A percentile compares a stretch with the other conserved stretches of the same genome.
Conservation (phyloP, 345 rosid species). For the Gossypium ekmanianum region DNA sequence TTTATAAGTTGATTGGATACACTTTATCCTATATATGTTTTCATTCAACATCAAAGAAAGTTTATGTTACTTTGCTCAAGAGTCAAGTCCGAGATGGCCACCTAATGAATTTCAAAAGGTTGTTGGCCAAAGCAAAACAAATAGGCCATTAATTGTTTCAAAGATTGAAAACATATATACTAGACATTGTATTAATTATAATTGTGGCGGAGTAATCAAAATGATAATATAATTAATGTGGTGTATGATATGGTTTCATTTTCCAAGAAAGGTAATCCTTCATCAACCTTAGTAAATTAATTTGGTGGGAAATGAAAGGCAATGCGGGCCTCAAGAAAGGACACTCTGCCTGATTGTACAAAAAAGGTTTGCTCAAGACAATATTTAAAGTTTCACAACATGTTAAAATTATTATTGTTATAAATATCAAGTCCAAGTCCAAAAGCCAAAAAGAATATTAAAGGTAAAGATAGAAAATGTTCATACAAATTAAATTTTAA, state of each 20-base stretch:
- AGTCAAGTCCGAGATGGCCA: background rate
- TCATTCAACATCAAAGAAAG: background rate
- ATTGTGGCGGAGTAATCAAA: background rate
- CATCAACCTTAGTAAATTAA: background rate
- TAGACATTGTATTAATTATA: background rate
- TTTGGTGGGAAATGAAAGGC: constrained; percentile 15
- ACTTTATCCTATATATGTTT: no score
- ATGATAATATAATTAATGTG: background rate
- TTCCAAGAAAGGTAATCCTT: constrained; percentile 45
- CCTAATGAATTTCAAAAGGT: background rate
- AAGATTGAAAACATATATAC: background rate
- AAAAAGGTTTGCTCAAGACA: background rate
- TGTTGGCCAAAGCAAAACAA: background rate
- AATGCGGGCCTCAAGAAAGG: background rate
- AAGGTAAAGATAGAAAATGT: background rate
- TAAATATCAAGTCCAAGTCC: constrained; percentile 6
- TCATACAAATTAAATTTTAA: background rate
- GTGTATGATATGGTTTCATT: constrained; percentile 32
- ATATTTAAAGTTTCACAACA: background rate
- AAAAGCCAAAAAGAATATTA: constrained; percentile 29
- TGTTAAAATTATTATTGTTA: background rate
- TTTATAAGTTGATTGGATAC: no score
- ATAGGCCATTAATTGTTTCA: background rate
- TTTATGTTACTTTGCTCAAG: background rate
- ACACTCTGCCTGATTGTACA: background rate